Evolutionary conservation across 2,329 filamentous ascomycete genomes (phyloP).

Genomic region (Colletotrichum orchidophilum): DNA sequence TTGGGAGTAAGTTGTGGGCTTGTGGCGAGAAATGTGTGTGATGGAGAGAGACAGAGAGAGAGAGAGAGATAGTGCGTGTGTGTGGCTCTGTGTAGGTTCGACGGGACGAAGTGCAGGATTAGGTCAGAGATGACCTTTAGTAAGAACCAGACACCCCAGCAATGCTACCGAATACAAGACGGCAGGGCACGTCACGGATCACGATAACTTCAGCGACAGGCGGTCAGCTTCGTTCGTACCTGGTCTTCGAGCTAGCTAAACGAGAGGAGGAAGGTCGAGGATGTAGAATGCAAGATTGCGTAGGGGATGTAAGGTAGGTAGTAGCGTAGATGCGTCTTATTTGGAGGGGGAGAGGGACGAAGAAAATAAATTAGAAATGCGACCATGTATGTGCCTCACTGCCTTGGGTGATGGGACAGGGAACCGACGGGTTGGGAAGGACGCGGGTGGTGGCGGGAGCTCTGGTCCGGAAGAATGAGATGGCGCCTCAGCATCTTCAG

Average conservation of each 20-base stretch:
- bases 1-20: constrained; percentile 22
- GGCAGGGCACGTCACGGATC: constrained; percentile 30
- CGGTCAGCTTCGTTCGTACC: constrained; percentile 13
- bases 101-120: constrained; percentile 16
- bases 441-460: constrained; percentile 6
- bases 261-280: not conserved
- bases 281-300: constrained; percentile 9
- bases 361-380: not conserved
- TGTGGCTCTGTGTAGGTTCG: constrained; percentile 12
- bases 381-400: constrained; percentile 3
- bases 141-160: constrained; percentile 31
- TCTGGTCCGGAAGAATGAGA: constrained; percentile 16
- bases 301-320: not conserved
- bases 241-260: not conserved
- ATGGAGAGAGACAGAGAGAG: not conserved
- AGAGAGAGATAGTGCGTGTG: not conserved
- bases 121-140: constrained; percentile 27
- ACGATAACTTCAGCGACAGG: constrained; percentile 28
- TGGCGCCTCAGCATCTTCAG: not conserved
- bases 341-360: not conserved
- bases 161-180: constrained; percentile 25
- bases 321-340: not conserved
- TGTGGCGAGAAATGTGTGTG: constrained; percentile 19
- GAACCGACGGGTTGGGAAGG: constrained; percentile 9
- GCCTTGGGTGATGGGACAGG: not conserved